Evolutionary conservation across 1,284 basidiomycete genomes (phyloP), one percentile per base, ranked within the genome.

Genomic region (Pseudozyma thailandica): DNA sequence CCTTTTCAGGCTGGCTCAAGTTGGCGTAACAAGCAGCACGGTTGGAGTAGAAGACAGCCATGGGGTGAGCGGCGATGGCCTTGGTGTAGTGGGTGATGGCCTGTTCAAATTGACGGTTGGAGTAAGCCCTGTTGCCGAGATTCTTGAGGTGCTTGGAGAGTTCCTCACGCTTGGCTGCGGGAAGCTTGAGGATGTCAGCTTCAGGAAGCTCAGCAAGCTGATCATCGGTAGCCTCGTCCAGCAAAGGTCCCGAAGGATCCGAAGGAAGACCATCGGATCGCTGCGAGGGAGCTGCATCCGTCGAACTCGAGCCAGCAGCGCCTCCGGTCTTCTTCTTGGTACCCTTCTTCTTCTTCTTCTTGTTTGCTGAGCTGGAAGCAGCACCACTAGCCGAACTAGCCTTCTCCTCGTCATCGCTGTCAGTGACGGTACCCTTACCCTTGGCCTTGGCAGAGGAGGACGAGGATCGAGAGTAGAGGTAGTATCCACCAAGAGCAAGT

Each of bases 1-100:
- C 94, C 37, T 88, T 87, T 28, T 94, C 91, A 81, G 91, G 87
- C 79, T 93, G 87, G 25, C 87, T 86, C 86, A 94, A 89, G 86
- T 97, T 94, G 84, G 94, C 89, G 85, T 94, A 97, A 84, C 94
- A 97, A 62, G 96, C 96, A 42, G 95, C 95, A 59, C 96, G 90
- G 85, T 99, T 99, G 83, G 92, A 93, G 88, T 90, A 98, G 86
- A 92, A 98, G 47, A 98, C 93, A 28, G 95, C 90, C 82, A 96
- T 92, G 26, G 92, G 89, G 58, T 90, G 88, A 73, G 98, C 96
- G 25, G 96, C 95, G 50, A 82, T 79, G 18, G 80, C 81, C 82
- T 91, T 91, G 26, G 93, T 92, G 87, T 98, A 99, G 78, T 90
- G 88, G 39, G 89, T 88, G 48, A 90, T 90, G 9, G 96, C 96